Conservation (phyloP, 345 rosid species). For the Linum usitatissimum region DNA sequence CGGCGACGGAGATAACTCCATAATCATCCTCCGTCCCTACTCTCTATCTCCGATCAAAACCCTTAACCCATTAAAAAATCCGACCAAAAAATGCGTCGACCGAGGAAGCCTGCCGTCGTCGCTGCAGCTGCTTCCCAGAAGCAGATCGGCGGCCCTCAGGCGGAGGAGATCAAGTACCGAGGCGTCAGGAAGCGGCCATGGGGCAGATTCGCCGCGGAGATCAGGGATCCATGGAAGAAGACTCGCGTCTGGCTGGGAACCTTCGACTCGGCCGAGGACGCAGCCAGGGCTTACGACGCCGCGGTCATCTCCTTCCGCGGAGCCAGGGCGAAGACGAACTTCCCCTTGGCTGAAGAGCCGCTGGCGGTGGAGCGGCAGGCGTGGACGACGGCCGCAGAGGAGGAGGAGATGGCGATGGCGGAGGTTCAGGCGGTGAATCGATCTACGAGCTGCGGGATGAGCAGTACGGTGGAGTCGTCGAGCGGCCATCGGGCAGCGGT, state of each 20-base stretch:
- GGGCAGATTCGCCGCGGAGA: constrained; percentile 34
- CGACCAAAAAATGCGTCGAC: constrained; percentile 16
- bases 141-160: not conserved
- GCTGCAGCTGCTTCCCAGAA: not conserved
- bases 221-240: constrained; percentile 32
- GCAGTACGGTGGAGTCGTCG: constrained; percentile 34
- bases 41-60: not conserved
- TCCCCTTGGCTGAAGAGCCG: not conserved
- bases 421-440: constrained; percentile 15
- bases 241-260: constrained; percentile 33
- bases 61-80: not conserved
- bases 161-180: constrained; percentile 16
- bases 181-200: constrained; percentile 33
- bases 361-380: not conserved
- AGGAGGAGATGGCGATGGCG: not conserved
- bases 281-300: constrained; percentile 28
- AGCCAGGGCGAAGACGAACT: constrained; percentile 29
- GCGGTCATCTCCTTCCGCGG: constrained; percentile 29
- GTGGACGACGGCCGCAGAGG: not conserved
- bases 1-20: not conserved
- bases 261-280: constrained; percentile 30
- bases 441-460: constrained; percentile 28
- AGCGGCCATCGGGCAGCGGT: constrained; percentile 21
- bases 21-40: not conserved
- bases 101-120: not conserved